phyloP scores from a whole-genome alignment of 2,329 filamentous ascomycete species.

The Aspergillus fischeri region DNA sequence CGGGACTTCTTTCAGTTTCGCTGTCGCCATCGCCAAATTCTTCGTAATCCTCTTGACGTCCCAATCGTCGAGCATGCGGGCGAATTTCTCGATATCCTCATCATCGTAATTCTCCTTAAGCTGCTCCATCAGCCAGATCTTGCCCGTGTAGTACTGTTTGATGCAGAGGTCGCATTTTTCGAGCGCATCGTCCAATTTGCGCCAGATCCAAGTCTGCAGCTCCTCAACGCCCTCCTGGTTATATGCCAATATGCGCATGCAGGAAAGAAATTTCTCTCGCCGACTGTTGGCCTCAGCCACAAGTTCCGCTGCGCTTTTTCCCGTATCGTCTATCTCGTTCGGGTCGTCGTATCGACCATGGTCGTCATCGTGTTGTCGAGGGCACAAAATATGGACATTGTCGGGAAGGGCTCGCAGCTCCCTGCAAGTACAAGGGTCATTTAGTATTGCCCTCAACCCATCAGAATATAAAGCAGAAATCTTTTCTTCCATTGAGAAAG shows the following conservation, averaged over 20 bases:
- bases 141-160: conserved; percentile 68
- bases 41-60: conserved; percentile 60
- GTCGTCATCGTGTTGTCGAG: conserved; percentile 61
- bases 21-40: conserved; percentile 55
- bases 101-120: conserved; percentile 55
- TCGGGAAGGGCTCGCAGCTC: conserved; percentile 43
- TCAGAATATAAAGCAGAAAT: not conserved
- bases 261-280: conserved; percentile 61
- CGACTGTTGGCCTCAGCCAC: conserved; percentile 55
- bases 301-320: conserved; percentile 33
- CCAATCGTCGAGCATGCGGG: conserved; percentile 54
- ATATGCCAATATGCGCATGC: conserved; percentile 66
- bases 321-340: conserved; percentile 47
- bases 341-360: conserved; percentile 59
- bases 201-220: conserved; percentile 58
- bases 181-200: conserved; percentile 56
- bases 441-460: conserved; percentile 10
- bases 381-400: conserved; percentile 64
- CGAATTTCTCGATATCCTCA: conserved; percentile 48
- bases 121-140: conserved; percentile 58
- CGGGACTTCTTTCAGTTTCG: conserved; percentile 50
- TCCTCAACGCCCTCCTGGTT: conserved; percentile 56
- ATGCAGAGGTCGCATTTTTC: conserved; percentile 67
- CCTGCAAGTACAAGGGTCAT: conserved; percentile 19
- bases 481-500: not conserved